Evolutionary conservation across 768 basidiomycete genomes (phyloP).

Genomic region (Suillus sp.): DNA sequence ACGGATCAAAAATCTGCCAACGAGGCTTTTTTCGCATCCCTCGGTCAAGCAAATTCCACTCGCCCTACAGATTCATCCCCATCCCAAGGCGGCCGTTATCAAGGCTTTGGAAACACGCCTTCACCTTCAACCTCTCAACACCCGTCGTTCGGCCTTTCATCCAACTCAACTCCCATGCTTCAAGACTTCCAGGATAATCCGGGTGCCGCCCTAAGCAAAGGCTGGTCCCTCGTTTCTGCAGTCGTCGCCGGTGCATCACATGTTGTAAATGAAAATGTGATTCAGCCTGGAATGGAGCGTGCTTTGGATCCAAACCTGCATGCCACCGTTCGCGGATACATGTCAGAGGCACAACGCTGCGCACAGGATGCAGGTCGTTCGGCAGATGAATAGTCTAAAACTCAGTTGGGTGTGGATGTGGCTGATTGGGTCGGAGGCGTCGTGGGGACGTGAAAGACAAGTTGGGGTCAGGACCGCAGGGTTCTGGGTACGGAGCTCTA

Average conservation of each 20-base stretch:
- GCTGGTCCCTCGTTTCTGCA: conserved; percentile 93
- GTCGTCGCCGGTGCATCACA: conserved; percentile 80
- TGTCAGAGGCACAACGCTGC: conserved; percentile 64
- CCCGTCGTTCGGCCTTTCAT: conserved; percentile 74
- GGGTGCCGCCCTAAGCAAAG: conserved; percentile 81
- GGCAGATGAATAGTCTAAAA: conserved; percentile 79
- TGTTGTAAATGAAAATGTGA: conserved; percentile 81
- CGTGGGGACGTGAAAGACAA: conserved; percentile 60
- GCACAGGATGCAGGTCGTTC: conserved; percentile 62
- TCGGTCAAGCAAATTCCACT: conserved; percentile 80
- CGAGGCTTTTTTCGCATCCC: conserved; percentile 80
- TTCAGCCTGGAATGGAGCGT: conserved; percentile 86
- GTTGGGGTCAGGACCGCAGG: conserved; percentile 55
- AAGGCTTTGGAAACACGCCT: conserved; percentile 89
- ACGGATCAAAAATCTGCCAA: conserved; percentile 75
- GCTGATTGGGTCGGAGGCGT: conserved; percentile 74
- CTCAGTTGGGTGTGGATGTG: conserved; percentile 83
- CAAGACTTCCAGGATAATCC: conserved; percentile 88
- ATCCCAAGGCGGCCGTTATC: conserved; percentile 91
- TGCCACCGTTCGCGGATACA: conserved; percentile 71
- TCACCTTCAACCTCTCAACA: conserved; percentile 54
- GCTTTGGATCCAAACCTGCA: conserved; percentile 82
- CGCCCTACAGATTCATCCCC: conserved; percentile 83
- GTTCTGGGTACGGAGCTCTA: conserved; percentile 53
- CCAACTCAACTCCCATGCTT: conserved; percentile 76